These are phyloP conservation scores for Podospora pseudocomata DNA, from an alignment of 495 filamentous ascomycete species.

Conservation along the genomic window DNA sequence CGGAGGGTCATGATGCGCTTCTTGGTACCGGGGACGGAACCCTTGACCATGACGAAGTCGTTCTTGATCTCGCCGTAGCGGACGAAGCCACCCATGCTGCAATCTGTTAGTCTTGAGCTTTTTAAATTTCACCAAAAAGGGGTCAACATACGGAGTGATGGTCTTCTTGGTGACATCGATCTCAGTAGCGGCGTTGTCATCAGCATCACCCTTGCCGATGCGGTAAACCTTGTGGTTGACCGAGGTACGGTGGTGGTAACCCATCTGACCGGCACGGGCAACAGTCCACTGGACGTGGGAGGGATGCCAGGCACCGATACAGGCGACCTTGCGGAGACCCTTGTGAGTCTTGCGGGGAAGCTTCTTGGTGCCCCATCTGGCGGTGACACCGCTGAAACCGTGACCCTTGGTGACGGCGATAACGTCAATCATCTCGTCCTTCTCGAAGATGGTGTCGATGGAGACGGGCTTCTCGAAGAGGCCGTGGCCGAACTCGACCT, in stretches of 20 bases:
- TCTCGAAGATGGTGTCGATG: constrained; percentile 93
- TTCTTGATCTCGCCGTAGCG: constrained; percentile 99
- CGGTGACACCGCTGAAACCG: constrained; percentile 95
- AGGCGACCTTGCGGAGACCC: constrained; percentile 99
- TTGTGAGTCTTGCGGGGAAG: constrained; percentile 99
- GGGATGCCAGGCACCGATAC: constrained; percentile 99
- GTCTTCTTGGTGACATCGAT: constrained; percentile 98
- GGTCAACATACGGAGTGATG: constrained; percentile 89
- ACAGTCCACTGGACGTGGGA: constrained; percentile 99
- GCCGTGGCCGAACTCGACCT: constrained; percentile 90
- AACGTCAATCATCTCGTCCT: constrained; percentile 99
- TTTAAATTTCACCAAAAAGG: not conserved
- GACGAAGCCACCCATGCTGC: constrained; percentile 96
- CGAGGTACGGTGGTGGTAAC: constrained; percentile 99
- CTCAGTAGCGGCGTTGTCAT: constrained; percentile 89
- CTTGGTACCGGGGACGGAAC: constrained; percentile 95
- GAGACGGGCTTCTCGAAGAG: constrained; percentile 98
- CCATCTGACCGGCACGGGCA: constrained; percentile 98
- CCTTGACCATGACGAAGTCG: constrained; percentile 98
- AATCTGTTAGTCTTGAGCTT: constrained; percentile 21
- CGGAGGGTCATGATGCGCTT: constrained; percentile 99
- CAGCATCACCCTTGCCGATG: constrained; percentile 85
- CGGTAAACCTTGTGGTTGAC: constrained; percentile 99
- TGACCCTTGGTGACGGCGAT: constrained; percentile 99
- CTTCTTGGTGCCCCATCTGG: constrained; percentile 99